phyloP scores from a whole-genome alignment of 2,329 filamentous ascomycete species.

The Sphaerulina musiva region DNA sequence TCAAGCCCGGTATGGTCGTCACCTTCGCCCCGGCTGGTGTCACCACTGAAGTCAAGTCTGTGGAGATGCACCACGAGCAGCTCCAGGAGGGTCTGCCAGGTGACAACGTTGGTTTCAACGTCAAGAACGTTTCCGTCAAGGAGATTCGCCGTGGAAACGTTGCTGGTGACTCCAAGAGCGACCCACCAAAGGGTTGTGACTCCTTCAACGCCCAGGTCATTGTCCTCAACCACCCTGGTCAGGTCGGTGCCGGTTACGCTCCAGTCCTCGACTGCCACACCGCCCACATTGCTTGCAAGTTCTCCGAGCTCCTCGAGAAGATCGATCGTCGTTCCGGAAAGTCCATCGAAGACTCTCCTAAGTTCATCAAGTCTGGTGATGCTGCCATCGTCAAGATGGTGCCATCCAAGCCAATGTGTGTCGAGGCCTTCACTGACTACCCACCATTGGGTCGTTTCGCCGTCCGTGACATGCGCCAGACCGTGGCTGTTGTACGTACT shows the following conservation, averaged over 20 bases:
- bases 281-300: slow-evolving; percentile 99
- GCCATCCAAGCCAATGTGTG: slow-evolving; percentile 99
- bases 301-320: slow-evolving; percentile 98
- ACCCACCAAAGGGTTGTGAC: slow-evolving; percentile 80
- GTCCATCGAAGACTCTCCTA: slow-evolving; percentile 82
- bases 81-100: slow-evolving; percentile 88
- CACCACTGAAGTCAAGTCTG: slow-evolving; percentile 99
- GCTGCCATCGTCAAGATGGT: slow-evolving; percentile 99
- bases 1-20: slow-evolving; percentile 83
- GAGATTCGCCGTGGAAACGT: slow-evolving; percentile 99
- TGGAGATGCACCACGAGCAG: slow-evolving; percentile 99
- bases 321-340: slow-evolving; percentile 99
- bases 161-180: slow-evolving; percentile 99
- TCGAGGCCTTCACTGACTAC: slow-evolving; percentile 99
- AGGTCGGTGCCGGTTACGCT: slow-evolving; percentile 98
- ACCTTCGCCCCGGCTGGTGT: slow-evolving; percentile 98
- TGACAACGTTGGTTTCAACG: slow-evolving; percentile 99
- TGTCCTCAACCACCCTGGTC: slow-evolving; percentile 99
- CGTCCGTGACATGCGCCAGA: slow-evolving; percentile 92
- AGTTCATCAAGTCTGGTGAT: slow-evolving; percentile 99
- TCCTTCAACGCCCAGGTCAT: slow-evolving; percentile 99
- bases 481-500: slow-evolving; percentile 49
- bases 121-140: slow-evolving; percentile 99
- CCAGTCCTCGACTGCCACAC: slow-evolving; percentile 99
- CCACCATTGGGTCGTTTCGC: slow-evolving; percentile 99